Evolutionary conservation across 1,139 yeast species (phyloP).

Genomic region (Taiozyma onychis): DNA sequence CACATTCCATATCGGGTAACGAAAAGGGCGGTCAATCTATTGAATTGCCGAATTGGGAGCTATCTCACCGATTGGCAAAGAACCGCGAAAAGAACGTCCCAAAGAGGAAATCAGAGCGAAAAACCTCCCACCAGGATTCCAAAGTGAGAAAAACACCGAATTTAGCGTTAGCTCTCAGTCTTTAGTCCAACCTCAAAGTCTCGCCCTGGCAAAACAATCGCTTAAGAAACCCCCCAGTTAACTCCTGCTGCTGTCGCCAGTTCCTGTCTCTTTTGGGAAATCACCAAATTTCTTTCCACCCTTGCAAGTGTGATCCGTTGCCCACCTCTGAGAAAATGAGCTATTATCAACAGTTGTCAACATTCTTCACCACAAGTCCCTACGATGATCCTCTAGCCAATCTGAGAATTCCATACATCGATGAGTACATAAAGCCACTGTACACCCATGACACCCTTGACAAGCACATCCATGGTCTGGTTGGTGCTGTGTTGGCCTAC

Average conservation of each 20-base stretch:
- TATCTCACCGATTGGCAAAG: background rate
- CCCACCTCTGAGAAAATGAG: background rate
- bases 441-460: slow-evolving; percentile 26
- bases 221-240: no score
- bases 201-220: no score
- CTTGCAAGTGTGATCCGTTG: background rate
- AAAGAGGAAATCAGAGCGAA: background rate
- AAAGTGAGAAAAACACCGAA: no score
- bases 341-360: background rate
- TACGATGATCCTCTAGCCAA: slow-evolving; percentile 28
- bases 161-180: no score
- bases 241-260: no score
- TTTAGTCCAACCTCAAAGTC: no score
- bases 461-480: slow-evolving; percentile 40
- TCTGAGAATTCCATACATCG: slow-evolving; percentile 25
- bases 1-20: background rate
- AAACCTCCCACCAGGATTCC: background rate
- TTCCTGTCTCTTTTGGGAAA: no score
- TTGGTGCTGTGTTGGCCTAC: slow-evolving; percentile 34
- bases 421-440: slow-evolving; percentile 22
- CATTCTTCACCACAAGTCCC: slow-evolving; percentile 10
- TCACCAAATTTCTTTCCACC: no score
- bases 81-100: background rate
- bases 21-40: background rate
- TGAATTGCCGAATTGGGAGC: background rate